phyloP scores from a whole-genome alignment of 192 early-diverging fungal species.

The Endogone sp. region DNA sequence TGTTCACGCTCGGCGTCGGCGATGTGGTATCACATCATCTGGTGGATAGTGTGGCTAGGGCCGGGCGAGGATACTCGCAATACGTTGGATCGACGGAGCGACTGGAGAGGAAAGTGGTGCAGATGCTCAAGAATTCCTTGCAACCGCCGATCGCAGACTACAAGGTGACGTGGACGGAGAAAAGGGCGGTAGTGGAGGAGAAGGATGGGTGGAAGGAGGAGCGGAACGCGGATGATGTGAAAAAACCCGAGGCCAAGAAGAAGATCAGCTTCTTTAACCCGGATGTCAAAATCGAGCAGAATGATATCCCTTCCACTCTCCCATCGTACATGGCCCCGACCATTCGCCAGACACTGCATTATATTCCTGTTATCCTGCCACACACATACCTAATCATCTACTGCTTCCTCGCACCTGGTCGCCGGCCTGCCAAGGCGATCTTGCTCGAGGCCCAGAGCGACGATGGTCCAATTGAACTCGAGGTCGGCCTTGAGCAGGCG shows the following conservation, averaged over 20 bases:
- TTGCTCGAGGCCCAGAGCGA: constrained; percentile 20
- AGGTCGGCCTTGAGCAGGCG: constrained; percentile 17
- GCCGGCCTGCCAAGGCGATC: constrained; percentile 20
- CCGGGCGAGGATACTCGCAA: constrained; percentile 42
- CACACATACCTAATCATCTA: constrained; percentile 33
- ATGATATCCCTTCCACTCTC: constrained; percentile 9
- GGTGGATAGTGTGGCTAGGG: constrained; percentile 43
- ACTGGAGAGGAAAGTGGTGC: constrained; percentile 47
- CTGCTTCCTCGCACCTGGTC: constrained; percentile 30
- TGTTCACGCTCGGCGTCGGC: constrained; percentile 50
- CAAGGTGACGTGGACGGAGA: constrained; percentile 24
- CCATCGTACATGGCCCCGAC: constrained; percentile 6
- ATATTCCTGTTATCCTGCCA: constrained; percentile 27
- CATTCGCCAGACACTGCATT: constrained; percentile 32
- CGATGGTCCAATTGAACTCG: constrained; percentile 38
- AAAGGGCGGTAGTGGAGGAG: background rate
- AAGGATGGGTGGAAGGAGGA: constrained; percentile 8
- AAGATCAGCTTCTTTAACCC: constrained; percentile 25
- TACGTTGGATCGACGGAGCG: constrained; percentile 40
- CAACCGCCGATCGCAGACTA: constrained; percentile 37
- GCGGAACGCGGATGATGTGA: background rate
- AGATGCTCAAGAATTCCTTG: constrained; percentile 46
- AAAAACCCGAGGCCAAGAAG: constrained; percentile 9
- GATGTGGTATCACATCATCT: constrained; percentile 41
- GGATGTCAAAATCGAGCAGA: constrained; percentile 9